phyloP scores from a whole-genome alignment of 192 early-diverging fungal genomes.

The Linnemannia schmuckeri region DNA sequence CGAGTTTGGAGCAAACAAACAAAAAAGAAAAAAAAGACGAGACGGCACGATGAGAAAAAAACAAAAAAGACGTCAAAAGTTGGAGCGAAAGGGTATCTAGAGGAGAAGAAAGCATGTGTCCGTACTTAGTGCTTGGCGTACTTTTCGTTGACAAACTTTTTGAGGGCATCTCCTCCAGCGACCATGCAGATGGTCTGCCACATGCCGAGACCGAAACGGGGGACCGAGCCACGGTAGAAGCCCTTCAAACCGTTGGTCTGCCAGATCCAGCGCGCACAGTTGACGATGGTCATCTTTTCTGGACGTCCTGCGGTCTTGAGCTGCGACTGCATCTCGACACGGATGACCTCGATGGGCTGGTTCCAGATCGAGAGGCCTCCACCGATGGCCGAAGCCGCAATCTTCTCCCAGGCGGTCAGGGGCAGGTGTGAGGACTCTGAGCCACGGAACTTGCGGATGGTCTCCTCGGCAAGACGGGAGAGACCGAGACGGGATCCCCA shows the following conservation, averaged over 20 bases:
- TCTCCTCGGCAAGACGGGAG: slow-evolving; percentile 80
- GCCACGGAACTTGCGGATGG: slow-evolving; percentile 70
- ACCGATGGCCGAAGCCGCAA: slow-evolving; percentile 86
- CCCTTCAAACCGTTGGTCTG: slow-evolving; percentile 90
- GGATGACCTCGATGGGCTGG: slow-evolving; percentile 98
- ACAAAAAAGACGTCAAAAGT: slow-evolving; percentile 10
- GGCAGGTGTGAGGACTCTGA: slow-evolving; percentile 55
- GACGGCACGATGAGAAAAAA: neutral
- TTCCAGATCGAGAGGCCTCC: slow-evolving; percentile 98
- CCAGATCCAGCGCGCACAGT: slow-evolving; percentile 91
- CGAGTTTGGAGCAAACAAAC: neutral
- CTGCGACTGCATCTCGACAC: slow-evolving; percentile 99
- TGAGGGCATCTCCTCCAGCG: slow-evolving; percentile 61
- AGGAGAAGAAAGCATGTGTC: neutral
- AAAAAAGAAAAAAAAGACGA: neutral
- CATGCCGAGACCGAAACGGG: slow-evolving; percentile 82
- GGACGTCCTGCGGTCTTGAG: slow-evolving; percentile 90
- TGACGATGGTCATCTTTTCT: slow-evolving; percentile 90
- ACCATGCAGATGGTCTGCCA: slow-evolving; percentile 98
- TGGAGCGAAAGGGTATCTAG: neutral
- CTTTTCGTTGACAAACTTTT: slow-evolving; percentile 50
- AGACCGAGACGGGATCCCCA: slow-evolving; percentile 98
- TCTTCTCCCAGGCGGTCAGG: slow-evolving; percentile 69
- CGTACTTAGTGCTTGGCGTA: slow-evolving; percentile 35
- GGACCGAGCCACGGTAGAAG: slow-evolving; percentile 92